A percentile compares a stretch with the other conserved stretches of the same genome.
Evolutionary conservation across 2,329 filamentous ascomycete species (phyloP).

Genomic region (Fusarium buharicum): DNA sequence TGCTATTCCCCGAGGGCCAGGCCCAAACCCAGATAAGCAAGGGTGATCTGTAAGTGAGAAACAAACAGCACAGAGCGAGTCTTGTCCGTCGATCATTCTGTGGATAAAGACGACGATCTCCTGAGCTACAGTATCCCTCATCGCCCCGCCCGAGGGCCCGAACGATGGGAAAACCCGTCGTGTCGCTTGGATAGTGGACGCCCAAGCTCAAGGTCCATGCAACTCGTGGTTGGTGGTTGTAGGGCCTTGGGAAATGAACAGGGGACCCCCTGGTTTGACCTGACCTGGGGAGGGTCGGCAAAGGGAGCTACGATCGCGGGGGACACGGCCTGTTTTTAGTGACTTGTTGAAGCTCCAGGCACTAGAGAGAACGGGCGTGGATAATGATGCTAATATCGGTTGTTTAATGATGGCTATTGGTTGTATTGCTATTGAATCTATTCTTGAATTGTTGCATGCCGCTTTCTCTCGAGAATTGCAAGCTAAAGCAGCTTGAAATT

Average conservation of each 20-base stretch:
- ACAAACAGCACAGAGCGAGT: not conserved
- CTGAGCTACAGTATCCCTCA: not conserved
- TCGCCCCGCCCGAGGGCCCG: slow-evolving; percentile 16
- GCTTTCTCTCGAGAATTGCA: not conserved
- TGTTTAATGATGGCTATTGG: not conserved
- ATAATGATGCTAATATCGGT: slow-evolving; percentile 6
- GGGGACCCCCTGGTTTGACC: slow-evolving; percentile 6
- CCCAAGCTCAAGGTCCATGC: not conserved
- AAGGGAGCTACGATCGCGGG: slow-evolving; percentile 21
- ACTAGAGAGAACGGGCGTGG: not conserved
- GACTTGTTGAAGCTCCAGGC: not conserved
- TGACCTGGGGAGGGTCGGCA: slow-evolving; percentile 1
- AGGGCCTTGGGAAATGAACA: not conserved
- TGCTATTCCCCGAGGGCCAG: too few species aligned
- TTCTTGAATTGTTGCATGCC: slow-evolving; percentile 9
- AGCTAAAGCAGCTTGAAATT: slow-evolving; percentile 9
- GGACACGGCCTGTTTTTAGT: slow-evolving; percentile 9
- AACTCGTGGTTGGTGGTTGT: slow-evolving; percentile 5
- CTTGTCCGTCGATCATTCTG: not conserved
- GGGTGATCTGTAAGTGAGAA: not conserved
- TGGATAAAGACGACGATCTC: not conserved
- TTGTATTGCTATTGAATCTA: not conserved
- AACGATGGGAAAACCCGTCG: not conserved
- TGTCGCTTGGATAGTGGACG: slow-evolving; percentile 21
- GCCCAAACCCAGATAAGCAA: too few species aligned